Conservation (phyloP, 2,329 filamentous ascomycete genomes). For the Talaromyces pinophilus region DNA sequence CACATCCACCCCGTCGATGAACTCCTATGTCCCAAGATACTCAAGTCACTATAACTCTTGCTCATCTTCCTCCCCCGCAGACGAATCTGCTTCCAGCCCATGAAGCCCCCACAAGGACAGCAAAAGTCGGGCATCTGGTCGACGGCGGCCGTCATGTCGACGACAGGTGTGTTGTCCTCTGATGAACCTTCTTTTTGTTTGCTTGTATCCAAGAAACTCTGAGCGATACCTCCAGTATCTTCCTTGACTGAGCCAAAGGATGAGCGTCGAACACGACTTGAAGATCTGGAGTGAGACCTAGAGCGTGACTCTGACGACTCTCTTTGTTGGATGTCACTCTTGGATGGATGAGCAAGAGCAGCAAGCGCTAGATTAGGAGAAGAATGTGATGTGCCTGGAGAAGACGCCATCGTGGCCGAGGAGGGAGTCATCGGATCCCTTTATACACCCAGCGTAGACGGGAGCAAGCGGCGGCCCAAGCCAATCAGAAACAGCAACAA, state of each 20-base stretch:
- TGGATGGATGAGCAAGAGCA: neutral
- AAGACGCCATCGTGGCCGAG: neutral
- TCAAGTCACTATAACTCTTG: conserved; percentile 48
- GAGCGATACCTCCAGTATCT: conserved; percentile 46
- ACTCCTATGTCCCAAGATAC: conserved; percentile 34
- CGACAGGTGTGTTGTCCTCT: neutral
- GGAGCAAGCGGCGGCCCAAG: conserved; percentile 3
- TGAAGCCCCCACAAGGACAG: conserved; percentile 49
- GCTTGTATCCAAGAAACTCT: conserved; percentile 46
- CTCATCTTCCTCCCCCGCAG: conserved; percentile 47
- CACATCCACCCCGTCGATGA: conserved; percentile 47
- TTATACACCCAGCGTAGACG: neutral
- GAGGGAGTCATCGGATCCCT: conserved; percentile 6
- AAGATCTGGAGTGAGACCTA: conserved; percentile 40
- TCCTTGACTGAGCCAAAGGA: conserved; percentile 50
- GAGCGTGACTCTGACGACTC: conserved; percentile 20
- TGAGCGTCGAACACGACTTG: conserved; percentile 42
- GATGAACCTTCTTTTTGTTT: conserved; percentile 31
- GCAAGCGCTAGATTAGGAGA: neutral
- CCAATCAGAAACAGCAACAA: neutral
- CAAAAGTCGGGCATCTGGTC: conserved; percentile 46
- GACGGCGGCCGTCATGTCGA: conserved; percentile 25
- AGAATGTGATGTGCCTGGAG: neutral
- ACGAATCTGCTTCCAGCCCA: conserved; percentile 49
- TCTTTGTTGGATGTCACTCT: neutral